Evolutionary conservation across 768 basidiomycete genomes (phyloP).

Genomic region (Boletus barrowsii): DNA sequence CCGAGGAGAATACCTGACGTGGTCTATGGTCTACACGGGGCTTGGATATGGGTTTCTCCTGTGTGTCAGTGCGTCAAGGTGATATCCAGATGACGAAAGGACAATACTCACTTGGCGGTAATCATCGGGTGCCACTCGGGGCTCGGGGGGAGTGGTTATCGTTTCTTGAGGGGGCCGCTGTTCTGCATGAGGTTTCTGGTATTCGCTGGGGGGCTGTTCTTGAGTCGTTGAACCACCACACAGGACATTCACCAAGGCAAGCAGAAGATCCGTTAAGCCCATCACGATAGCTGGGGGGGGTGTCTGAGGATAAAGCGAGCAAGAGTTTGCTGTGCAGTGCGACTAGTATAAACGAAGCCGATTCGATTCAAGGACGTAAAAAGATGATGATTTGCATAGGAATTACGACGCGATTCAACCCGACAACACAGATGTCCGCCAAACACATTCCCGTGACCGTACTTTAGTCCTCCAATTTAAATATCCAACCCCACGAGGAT

Average conservation of each 20-base stretch:
- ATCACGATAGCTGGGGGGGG: constrained; percentile 1
- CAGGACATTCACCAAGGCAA: constrained; percentile 17
- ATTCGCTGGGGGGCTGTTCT: constrained; percentile 8
- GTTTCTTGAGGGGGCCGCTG: constrained; percentile 10
- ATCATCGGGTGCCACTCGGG: constrained; percentile 1
- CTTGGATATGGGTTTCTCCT: constrained; percentile 12
- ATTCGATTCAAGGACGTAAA: constrained; percentile 10
- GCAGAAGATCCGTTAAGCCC: constrained; percentile 28
- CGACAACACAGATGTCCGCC: constrained; percentile 19
- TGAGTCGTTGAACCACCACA: constrained; percentile 22
- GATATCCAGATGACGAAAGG: background rate
- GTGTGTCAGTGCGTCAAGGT: constrained; percentile 13
- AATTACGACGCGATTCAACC: constrained; percentile 18
- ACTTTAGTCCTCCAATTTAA: constrained; percentile 28
- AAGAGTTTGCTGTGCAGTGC: no score
- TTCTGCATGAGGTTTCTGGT: constrained; percentile 4
- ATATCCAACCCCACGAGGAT: constrained; percentile 87
- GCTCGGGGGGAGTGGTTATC: background rate
- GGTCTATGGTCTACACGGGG: constrained; percentile 16
- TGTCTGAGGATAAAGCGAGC: background rate
- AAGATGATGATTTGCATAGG: constrained; percentile 3
- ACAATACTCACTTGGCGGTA: constrained; percentile 15
- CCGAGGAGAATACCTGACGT: constrained; percentile 13
- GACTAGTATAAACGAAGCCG: background rate
- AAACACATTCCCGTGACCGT: constrained; percentile 30